Conservation (phyloP, 129 eudicot species). For the Ambrosia artemisiifolia region DNA sequence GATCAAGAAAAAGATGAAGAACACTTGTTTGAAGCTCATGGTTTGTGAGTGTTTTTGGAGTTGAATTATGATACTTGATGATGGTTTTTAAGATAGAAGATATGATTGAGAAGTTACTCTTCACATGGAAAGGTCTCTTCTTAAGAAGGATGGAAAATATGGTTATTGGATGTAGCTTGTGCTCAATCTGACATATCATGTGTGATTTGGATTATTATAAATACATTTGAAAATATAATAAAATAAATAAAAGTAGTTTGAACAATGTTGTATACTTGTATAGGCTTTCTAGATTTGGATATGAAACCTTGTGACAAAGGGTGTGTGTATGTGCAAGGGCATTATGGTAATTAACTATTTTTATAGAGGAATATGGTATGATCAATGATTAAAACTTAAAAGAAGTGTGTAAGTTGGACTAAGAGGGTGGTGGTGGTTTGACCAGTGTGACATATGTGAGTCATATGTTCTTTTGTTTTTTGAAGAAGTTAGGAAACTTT, state of each 20-base stretch:
- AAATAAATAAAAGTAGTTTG: slow-evolving; percentile 23
- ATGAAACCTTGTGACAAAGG: neutral
- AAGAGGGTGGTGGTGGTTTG: neutral
- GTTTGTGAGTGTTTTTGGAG: slow-evolving; percentile 23
- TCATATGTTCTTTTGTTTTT: slow-evolving; percentile 20
- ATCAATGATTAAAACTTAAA: neutral
- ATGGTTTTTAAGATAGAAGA: neutral
- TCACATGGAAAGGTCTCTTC: slow-evolving; percentile 30
- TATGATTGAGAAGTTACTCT: slow-evolving; percentile 20
- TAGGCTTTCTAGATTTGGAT: neutral
- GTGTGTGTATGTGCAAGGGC: neutral
- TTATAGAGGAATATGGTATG: neutral
- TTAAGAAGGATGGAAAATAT: slow-evolving; percentile 32
- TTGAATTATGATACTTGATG: neutral
- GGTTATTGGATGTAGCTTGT: slow-evolving; percentile 42
- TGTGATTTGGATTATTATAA: slow-evolving; percentile 36
- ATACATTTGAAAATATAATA: slow-evolving; percentile 6
- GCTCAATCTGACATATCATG: slow-evolving; percentile 60
- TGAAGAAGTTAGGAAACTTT: slow-evolving; percentile 18
- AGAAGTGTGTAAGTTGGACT: neutral
- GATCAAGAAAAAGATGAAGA: slow-evolving; percentile 40
- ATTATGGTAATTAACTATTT: neutral
- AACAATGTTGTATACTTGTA: slow-evolving; percentile 16
- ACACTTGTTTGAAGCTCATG: slow-evolving; percentile 24
- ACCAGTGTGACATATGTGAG: slow-evolving; percentile 28